Base-by-base conservation (phyloP, 176 grass and related monocot species). In the Carex littledalei region DNA sequence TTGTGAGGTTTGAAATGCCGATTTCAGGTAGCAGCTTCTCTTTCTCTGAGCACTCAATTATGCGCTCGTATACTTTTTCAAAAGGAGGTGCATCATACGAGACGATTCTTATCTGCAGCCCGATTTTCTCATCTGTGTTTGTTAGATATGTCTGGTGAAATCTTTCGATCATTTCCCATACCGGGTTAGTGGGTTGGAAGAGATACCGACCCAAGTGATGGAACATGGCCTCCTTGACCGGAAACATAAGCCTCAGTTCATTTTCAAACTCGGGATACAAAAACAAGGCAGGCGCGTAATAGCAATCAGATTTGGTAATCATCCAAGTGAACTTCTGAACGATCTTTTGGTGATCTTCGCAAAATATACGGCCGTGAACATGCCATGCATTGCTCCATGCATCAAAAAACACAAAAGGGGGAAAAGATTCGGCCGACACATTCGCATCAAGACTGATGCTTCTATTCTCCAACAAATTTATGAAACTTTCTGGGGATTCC, bases 151-250 rank as follows among this genome's bases (percentile, higher is more conserved):
- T 81, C 9, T 87, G 55, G 69, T 92, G 62, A 84, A 89, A 87
- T 83, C 86, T 39, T 37, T 50, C 65, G 6, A 90, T 81, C 63
- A 91, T 84, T 31, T 45, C 92, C 94, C 94, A 97, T 45, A 97
- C 92, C 3, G 88, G 65, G 86, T 97, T 84, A 74, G 85, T 85
- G 21, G 92, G 92, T 89, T 91, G 90, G 78, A 97, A 86, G 20
- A 97, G 89, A 55, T 92, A 94, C 5, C 92, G 87, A 5, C 84
- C 81, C 37, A 97, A 76, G 71, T 94, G 94, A 82, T 97, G 90
- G 89, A 94, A 97, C 65, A 89, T 89, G 20, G 87, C 85, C 22
- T 88, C 89, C 71, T 88, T 92, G 54, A 89, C 89, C 17, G 92
- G 90, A 68, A 97, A 97, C 65, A 97, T 58, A 58, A 50, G 83